phyloP scores from a whole-genome alignment of 2,329 filamentous ascomycete species.

The Chrysoporthe austroafricana region DNA sequence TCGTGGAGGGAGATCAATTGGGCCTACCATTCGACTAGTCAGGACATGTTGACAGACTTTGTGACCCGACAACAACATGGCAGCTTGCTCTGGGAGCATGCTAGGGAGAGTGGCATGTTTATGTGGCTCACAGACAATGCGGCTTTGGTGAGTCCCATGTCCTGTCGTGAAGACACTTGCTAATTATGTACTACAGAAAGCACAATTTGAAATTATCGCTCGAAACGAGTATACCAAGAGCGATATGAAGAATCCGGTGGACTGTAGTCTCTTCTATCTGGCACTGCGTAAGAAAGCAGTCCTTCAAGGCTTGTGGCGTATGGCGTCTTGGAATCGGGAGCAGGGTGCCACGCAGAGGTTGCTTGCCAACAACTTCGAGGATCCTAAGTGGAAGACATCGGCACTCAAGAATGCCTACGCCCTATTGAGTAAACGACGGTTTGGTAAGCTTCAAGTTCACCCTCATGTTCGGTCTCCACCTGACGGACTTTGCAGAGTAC shows the following conservation, averaged over 20 bases:
- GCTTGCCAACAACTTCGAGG: conserved; percentile 87
- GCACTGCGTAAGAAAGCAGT: conserved; percentile 90
- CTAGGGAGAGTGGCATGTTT: conserved; percentile 85
- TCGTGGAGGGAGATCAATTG: conserved; percentile 82
- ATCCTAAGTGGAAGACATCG: conserved; percentile 83
- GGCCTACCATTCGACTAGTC: conserved; percentile 82
- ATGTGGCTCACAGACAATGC: conserved; percentile 87
- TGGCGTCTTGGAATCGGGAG: conserved; percentile 87
- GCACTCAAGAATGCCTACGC: conserved; percentile 97
- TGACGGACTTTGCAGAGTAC: conserved; percentile 70
- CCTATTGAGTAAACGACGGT: conserved; percentile 85
- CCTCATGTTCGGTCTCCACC: conserved; percentile 9
- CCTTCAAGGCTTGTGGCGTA: conserved; percentile 89
- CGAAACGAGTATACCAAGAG: conserved; percentile 90
- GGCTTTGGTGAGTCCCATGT: conserved; percentile 67
- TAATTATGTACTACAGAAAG: conserved; percentile 50
- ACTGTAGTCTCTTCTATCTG: conserved; percentile 90
- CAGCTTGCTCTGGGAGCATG: conserved; percentile 81
- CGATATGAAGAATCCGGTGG: conserved; percentile 85
- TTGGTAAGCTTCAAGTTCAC: conserved; percentile 57
- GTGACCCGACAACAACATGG: conserved; percentile 80
- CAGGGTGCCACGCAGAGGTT: conserved; percentile 79
- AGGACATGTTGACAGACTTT: conserved; percentile 87
- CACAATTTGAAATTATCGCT: conserved; percentile 87
- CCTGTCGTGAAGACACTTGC: not conserved